These are phyloP conservation scores for Xylaria sp. DNA, from an alignment of 2,329 filamentous ascomycete species.

Conservation along the genomic window DNA sequence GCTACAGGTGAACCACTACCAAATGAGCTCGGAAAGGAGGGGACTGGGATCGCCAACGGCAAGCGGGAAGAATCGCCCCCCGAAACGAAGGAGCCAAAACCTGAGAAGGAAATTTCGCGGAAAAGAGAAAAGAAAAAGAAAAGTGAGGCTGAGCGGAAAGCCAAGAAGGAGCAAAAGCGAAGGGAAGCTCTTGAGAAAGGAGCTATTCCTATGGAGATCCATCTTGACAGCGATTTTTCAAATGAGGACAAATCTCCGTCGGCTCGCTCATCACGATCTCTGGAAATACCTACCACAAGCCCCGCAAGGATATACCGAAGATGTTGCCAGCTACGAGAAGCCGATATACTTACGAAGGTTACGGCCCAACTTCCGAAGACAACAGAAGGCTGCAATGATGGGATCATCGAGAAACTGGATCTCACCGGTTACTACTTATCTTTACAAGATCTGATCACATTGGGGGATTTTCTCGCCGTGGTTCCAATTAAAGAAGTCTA, in stretches of 20 bases:
- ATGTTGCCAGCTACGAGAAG: slow-evolving; percentile 94
- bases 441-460: slow-evolving; percentile 82
- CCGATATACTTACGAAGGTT: slow-evolving; percentile 89
- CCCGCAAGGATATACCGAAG: slow-evolving; percentile 92
- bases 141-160: slow-evolving; percentile 91
- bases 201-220: slow-evolving; percentile 83
- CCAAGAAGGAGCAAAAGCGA: slow-evolving; percentile 88
- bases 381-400: slow-evolving; percentile 72
- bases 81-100: slow-evolving; percentile 48
- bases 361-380: slow-evolving; percentile 85
- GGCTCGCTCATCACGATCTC: slow-evolving; percentile 59
- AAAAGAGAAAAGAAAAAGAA: slow-evolving; percentile 98
- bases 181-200: slow-evolving; percentile 89
- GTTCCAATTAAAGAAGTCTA: slow-evolving; percentile 89
- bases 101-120: slow-evolving; percentile 63
- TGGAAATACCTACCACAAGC: slow-evolving; percentile 84
- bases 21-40: slow-evolving; percentile 56
- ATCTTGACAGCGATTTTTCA: slow-evolving; percentile 73
- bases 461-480: slow-evolving; percentile 93
- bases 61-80: slow-evolving; percentile 46
- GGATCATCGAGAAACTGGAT: slow-evolving; percentile 85
- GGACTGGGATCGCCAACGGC: slow-evolving; percentile 41
- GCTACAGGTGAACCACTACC: slow-evolving; percentile 54
- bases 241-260: slow-evolving; percentile 49
- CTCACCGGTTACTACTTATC: slow-evolving; percentile 87